Conservation (phyloP, 108 stramenopile genomes). For the Fistulifera pelliculosa region DNA sequence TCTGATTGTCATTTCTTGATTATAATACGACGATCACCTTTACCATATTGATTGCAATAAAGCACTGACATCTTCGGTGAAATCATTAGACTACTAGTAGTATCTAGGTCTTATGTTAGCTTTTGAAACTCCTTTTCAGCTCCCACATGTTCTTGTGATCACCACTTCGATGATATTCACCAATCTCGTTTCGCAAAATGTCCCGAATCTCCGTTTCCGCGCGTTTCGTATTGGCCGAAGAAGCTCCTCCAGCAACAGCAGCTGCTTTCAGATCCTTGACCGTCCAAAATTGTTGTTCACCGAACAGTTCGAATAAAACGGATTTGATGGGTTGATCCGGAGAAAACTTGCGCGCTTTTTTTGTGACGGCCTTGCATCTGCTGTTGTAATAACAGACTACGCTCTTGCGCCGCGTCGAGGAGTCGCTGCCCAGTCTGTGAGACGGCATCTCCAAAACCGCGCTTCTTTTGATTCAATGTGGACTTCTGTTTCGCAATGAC, state of each 20-base stretch:
- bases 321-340: slow-evolving; percentile 45
- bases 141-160: slow-evolving; percentile 72
- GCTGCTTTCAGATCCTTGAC: slow-evolving; percentile 60
- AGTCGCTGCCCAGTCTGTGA: slow-evolving; percentile 59
- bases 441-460: slow-evolving; percentile 70
- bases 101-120: slow-evolving; percentile 6
- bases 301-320: slow-evolving; percentile 68
- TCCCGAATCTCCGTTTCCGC: slow-evolving; percentile 67
- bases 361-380: slow-evolving; percentile 11
- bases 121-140: slow-evolving; percentile 38
- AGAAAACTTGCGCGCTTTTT: slow-evolving; percentile 37
- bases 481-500: slow-evolving; percentile 11
- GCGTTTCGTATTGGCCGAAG: slow-evolving; percentile 11
- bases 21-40: too few species aligned
- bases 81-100: background rate
- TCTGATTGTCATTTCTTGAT: too few species aligned
- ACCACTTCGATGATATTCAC: slow-evolving; percentile 67
- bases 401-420: slow-evolving; percentile 28
- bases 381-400: slow-evolving; percentile 8
- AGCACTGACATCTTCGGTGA: background rate
- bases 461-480: slow-evolving; percentile 20
- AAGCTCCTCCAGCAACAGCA: slow-evolving; percentile 8
- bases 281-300: slow-evolving; percentile 62
- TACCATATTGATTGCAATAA: too few species aligned
- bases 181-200: slow-evolving; percentile 52